Evolutionary conservation across 306 rosid species (phyloP).

Genomic region (Trichosanthes truncata): DNA sequence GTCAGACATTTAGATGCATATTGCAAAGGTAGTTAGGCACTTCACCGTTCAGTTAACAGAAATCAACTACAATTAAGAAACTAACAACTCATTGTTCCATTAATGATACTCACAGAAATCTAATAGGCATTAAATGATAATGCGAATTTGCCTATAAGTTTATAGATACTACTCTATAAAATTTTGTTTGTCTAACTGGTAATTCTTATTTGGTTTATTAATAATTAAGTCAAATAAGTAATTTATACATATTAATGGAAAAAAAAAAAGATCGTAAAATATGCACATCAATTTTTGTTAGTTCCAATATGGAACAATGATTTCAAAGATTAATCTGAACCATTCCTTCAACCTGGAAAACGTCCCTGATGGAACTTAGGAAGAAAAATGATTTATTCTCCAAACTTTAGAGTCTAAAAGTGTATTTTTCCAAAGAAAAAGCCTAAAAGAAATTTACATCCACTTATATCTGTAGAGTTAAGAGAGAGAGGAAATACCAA

Average conservation of each 20-base stretch:
- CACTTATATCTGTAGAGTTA: not conserved
- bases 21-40: not conserved
- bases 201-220: not conserved
- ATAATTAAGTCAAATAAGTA: not conserved
- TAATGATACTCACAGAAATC: too few relatives aligned
- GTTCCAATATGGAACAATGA: not conserved
- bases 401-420: not conserved
- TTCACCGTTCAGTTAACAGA: not conserved
- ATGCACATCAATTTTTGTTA: not conserved
- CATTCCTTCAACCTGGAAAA: not conserved
- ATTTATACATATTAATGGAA: not conserved
- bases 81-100: not conserved
- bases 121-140: not conserved
- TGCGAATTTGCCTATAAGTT: not conserved
- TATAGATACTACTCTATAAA: not conserved
- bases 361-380: not conserved
- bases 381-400: not conserved
- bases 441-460: not conserved
- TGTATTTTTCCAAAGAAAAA: not conserved
- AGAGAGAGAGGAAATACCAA: conserved; percentile 41
- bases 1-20: not conserved
- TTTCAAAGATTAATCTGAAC: not conserved
- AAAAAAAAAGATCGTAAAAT: not conserved
- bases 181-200: not conserved
- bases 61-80: not conserved